Evolutionary conservation across 2,329 filamentous ascomycete genomes (phyloP).

Genomic region (Myriosclerotinia duriaeana): DNA sequence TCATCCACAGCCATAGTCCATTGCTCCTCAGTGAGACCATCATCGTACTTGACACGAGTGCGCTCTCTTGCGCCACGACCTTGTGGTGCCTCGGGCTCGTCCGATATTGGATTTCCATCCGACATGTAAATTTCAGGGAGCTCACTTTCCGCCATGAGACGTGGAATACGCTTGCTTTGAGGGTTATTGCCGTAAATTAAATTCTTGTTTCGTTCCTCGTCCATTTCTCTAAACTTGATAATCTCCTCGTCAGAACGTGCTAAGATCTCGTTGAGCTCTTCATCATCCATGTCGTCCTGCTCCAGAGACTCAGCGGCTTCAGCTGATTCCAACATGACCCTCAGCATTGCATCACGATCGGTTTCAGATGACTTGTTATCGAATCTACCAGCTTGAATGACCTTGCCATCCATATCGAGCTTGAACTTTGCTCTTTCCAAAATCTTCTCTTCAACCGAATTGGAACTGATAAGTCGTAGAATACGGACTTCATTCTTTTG

Average conservation of each 20-base stretch:
- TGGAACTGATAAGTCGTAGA: slow-evolving; percentile 89
- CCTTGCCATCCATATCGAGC: slow-evolving; percentile 98
- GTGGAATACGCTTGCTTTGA: slow-evolving; percentile 64
- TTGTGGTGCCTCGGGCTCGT: slow-evolving; percentile 73
- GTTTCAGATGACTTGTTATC: slow-evolving; percentile 99
- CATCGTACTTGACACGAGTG: slow-evolving; percentile 91
- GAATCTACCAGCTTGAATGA: slow-evolving; percentile 98
- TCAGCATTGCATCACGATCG: slow-evolving; percentile 93
- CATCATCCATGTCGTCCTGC: slow-evolving; percentile 97
- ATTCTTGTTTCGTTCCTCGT: slow-evolving; percentile 67
- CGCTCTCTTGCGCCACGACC: slow-evolving; percentile 94
- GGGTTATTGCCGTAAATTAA: slow-evolving; percentile 68
- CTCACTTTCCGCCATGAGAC: slow-evolving; percentile 83
- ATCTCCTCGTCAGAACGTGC: slow-evolving; percentile 84
- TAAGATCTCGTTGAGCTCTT: slow-evolving; percentile 92
- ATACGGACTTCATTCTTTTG: slow-evolving; percentile 99
- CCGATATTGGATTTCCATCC: slow-evolving; percentile 77
- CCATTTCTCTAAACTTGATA: slow-evolving; percentile 74
- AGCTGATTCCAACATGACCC: slow-evolving; percentile 85
- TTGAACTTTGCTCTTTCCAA: slow-evolving; percentile 95
- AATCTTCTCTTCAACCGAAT: slow-evolving; percentile 98
- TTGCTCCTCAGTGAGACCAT: slow-evolving; percentile 96
- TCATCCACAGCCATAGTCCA: slow-evolving; percentile 98
- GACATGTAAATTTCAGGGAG: slow-evolving; percentile 91
- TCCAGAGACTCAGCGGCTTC: slow-evolving; percentile 68